Base-by-base conservation (phyloP, 805 yeast genomes). In the Myxozyma neglecta region DNA sequence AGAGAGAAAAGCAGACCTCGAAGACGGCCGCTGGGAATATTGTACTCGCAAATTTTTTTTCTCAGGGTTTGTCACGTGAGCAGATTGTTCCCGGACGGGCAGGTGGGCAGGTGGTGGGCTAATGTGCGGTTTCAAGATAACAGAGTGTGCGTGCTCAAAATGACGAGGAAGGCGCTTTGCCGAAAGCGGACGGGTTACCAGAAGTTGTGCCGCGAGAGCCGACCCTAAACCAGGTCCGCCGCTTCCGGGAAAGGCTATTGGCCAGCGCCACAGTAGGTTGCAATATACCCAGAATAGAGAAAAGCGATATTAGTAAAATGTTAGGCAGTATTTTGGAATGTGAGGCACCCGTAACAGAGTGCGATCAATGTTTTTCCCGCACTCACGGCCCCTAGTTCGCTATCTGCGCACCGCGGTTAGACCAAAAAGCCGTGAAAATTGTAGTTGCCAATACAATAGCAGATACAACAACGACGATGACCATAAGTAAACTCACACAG, bases 141-240 rank as follows among this genome's bases (percentile, higher is more conserved):
- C 52, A 10, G 39, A 6, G 35, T 6, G 14, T 40, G 18, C 42
- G 52, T 16, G 47, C 47, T 13, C 3, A 35, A 32, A 11, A 10
- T 45, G 11, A 45, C 24, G 10, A 11, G 20, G 11, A 10, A 9
- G 8, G 49, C 35, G 49, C 35, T 14, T n/a, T 8, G 20, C 52
- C 52, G 52, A 32, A 34, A 48, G 36, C 42, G 52, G 42, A 48
- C 20, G 52, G 52, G 42, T 10, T 34, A 13, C 52, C 29, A 24
- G 18, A 32, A 37, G 16, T n/a, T 36, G 55, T 51, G 55, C 55
- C 55, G 55, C 55, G 29, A 11, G 55, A 40, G 47, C 55, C 55
- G 55, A 51, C 43, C 55, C 55, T 51, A 51, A 51, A 37, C 55
- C 55, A 14, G 6, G 55, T 51, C 55, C 55, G 55, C 55, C 55